These are phyloP conservation scores for Meredithiella fracta DNA, from an alignment of 2,329 filamentous ascomycete genomes.

Conservation along the genomic window DNA sequence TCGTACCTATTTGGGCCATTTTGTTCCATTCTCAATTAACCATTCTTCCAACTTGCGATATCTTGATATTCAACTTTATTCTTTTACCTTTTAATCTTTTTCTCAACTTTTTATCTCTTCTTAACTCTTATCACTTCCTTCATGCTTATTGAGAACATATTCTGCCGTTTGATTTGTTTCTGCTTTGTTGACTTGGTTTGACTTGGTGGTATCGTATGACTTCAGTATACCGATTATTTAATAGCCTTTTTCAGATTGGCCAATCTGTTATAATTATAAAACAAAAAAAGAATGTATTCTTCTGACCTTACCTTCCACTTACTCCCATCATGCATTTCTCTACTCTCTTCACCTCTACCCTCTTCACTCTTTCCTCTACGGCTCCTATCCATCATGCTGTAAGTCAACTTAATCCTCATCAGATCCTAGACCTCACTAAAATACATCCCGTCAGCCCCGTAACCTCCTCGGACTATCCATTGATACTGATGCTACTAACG, in stretches of 20 bases:
- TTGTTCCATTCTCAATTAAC: background rate
- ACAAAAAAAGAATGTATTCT: background rate
- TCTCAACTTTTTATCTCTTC: background rate
- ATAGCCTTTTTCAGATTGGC: constrained; percentile 8
- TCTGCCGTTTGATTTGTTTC: background rate
- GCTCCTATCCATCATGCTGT: constrained; percentile 4
- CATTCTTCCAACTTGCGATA: background rate
- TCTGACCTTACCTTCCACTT: background rate
- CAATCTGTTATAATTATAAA: constrained; percentile 4
- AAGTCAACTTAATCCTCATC: background rate
- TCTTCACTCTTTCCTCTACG: constrained; percentile 1
- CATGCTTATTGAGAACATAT: background rate
- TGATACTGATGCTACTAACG: background rate
- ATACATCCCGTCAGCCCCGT: background rate
- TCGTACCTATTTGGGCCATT: background rate
- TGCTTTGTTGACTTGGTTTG: background rate
- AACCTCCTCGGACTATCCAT: no score
- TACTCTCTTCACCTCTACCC: constrained; percentile 7
- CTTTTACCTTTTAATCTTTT: constrained; percentile 3
- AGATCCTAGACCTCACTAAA: background rate
- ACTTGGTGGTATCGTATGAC: background rate
- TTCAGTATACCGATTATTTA: background rate
- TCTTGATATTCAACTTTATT: constrained; percentile 3
- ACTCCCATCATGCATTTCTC: constrained; percentile 10
- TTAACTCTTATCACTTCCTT: no score